These are phyloP conservation scores for Salvia hispanica DNA, from an alignment of 257 asterid species.

Conservation along the genomic window DNA sequence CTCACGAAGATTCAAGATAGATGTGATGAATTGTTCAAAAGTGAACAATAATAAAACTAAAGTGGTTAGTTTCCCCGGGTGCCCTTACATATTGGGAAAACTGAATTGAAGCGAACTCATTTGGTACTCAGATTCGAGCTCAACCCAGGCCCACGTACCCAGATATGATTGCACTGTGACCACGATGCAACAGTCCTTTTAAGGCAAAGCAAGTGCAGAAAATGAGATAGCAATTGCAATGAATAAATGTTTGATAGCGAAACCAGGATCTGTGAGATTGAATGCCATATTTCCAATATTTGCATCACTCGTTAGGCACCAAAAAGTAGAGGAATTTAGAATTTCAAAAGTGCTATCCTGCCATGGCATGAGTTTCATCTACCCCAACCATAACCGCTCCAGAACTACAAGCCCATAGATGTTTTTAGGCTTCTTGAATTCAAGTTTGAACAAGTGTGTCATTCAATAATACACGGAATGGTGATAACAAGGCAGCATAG, in stretches of 20 bases:
- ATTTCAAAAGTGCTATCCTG: background rate
- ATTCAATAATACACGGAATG: background rate
- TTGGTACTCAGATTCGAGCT: slow-evolving; percentile 22
- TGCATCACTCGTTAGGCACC: background rate
- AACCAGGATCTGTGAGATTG: background rate
- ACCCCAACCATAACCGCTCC: background rate
- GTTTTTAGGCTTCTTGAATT: background rate
- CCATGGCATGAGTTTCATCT: background rate
- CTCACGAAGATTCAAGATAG: no score
- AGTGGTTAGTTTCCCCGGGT: background rate
- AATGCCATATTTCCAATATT: background rate
- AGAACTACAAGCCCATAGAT: background rate
- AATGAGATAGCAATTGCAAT: background rate
- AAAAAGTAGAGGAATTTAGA: no score
- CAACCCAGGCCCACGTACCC: slow-evolving; percentile 22
- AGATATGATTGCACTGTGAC: slow-evolving; percentile 8
- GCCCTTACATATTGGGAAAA: slow-evolving; percentile 21
- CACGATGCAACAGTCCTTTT: background rate
- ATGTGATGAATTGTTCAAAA: no score
- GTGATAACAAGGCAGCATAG: background rate
- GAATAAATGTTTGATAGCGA: background rate
- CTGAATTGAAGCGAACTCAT: slow-evolving; percentile 28
- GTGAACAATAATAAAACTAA: no score
- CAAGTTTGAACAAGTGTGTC: background rate
- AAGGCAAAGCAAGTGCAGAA: background rate